phyloP scores from a whole-genome alignment of 1,284 basidiomycete species.

The Rhodotorula sp. region DNA sequence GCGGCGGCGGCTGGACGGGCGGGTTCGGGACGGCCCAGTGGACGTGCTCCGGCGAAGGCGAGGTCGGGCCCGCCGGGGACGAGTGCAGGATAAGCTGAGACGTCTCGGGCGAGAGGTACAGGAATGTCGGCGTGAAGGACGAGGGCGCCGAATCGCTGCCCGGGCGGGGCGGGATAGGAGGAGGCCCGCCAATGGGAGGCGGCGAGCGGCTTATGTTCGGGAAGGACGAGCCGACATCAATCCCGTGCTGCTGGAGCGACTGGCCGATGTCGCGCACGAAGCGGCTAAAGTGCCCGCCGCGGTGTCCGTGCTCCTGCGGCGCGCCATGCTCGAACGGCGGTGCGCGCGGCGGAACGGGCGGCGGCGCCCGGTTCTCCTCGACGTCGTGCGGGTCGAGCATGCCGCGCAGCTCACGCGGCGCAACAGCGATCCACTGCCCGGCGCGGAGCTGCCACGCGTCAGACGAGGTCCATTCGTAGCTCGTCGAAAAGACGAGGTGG shows the following conservation, averaged over 20 bases:
- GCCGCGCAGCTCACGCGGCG: slow-evolving; percentile 27
- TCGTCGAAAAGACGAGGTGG: slow-evolving; percentile 36
- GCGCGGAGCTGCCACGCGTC: slow-evolving; percentile 28
- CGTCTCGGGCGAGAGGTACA: slow-evolving; percentile 43
- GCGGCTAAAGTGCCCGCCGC: slow-evolving; percentile 27
- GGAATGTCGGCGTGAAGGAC: slow-evolving; percentile 24
- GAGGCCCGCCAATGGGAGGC: slow-evolving; percentile 11
- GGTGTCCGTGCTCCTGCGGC: slow-evolving; percentile 6
- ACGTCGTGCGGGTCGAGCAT: background rate
- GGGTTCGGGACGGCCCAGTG: slow-evolving; percentile 37
- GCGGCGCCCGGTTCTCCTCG: background rate
- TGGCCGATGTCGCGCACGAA: slow-evolving; percentile 32
- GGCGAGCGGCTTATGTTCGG: slow-evolving; percentile 17
- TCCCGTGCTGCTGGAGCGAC: slow-evolving; percentile 17
- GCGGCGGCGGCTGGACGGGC: slow-evolving; percentile 3
- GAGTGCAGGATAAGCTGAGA: slow-evolving; percentile 45
- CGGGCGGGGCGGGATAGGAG: slow-evolving; percentile 31
- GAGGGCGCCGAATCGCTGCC: background rate
- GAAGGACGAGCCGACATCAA: slow-evolving; percentile 13
- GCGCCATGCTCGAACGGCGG: background rate
- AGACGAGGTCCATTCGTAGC: slow-evolving; percentile 26
- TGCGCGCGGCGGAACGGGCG: background rate
- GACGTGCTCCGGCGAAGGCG: slow-evolving; percentile 24
- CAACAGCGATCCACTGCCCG: slow-evolving; percentile 43
- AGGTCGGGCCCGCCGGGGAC: slow-evolving; percentile 33